Evolutionary conservation across 805 yeast species (phyloP), one percentile per base, ranked within the genome.

Genomic region (Kodamaea neixiangensis): DNA sequence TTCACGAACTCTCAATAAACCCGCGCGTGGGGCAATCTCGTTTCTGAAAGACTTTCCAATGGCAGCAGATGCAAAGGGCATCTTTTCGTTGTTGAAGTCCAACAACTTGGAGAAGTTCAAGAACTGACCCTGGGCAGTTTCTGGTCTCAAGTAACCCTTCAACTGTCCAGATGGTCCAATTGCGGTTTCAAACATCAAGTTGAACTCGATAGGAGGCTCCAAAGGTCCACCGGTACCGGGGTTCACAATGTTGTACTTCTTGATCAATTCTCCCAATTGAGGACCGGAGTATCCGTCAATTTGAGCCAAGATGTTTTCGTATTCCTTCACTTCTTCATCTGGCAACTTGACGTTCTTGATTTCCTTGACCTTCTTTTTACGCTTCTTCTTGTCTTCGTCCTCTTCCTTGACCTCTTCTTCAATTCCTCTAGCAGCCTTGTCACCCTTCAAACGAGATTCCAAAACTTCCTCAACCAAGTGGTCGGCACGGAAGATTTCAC

Each of bases 61-160:
- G 35, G 97, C 88, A 47, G 99, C 99, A 57, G 97, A 90, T n/a
- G 99, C 99, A 72, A 94, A 94, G 52, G 99, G 99, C 93, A 96
- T 92, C 72, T 85, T 88, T 72, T 87, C 85, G 76, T 94, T 94
- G 82, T 94, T 94, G 79, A 85, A 89, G 65, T 94, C 99, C 63
- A 90, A 82, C 64, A 94, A 80, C 74, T 93, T 96, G 78, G 83
- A 82, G 76, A 94, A 94, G 80, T 94, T 94, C 67, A 94, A 80
- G 71, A 94, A 94, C 77, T 94, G 99, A 66, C 99, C 99, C 79
- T 94, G 99, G 20, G 99, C 99, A 57, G 99, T 94, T 78, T 94
- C 99, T 54, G 99, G 99, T 74, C 99, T 86, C 67, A 94, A 75
- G 75, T 82, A 94, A 59, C 99, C 99, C 78, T 89, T 92, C 69